These are phyloP conservation scores for Glutinoglossum americanum DNA, from an alignment of 495 filamentous ascomycete species.

Conservation along the genomic window DNA sequence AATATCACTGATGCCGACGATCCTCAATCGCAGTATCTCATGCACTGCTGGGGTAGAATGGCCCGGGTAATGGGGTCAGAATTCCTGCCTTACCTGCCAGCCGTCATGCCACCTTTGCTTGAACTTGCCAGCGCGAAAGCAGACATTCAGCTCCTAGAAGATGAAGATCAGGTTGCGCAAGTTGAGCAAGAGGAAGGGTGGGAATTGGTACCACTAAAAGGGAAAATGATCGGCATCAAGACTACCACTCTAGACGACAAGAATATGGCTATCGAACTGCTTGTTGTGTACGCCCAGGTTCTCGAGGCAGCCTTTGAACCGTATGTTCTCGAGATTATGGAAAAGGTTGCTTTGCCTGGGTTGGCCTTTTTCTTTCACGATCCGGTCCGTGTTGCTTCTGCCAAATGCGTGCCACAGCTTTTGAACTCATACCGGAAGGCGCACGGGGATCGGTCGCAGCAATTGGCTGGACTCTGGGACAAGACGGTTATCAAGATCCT, in stretches of 20 bases:
- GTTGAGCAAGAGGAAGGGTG: constrained; percentile 92
- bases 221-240: constrained; percentile 95
- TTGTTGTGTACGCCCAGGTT: constrained; percentile 90
- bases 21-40: constrained; percentile 87
- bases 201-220: constrained; percentile 91
- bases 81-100: constrained; percentile 78
- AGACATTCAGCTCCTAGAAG: constrained; percentile 89
- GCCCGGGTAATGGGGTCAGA: constrained; percentile 77
- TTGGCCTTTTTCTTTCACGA: constrained; percentile 99
- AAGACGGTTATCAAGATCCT: constrained; percentile 75
- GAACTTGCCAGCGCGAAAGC: constrained; percentile 87
- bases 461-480: constrained; percentile 62
- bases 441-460: constrained; percentile 51
- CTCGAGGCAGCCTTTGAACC: constrained; percentile 80
- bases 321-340: constrained; percentile 83
- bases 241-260: constrained; percentile 95
- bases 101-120: constrained; percentile 85
- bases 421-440: constrained; percentile 85
- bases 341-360: constrained; percentile 83
- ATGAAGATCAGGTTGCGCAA: constrained; percentile 83
- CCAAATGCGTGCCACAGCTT: constrained; percentile 84
- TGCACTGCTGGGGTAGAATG: constrained; percentile 99
- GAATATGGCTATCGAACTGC: constrained; percentile 93
- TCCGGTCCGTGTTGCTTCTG: constrained; percentile 84
- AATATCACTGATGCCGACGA: constrained; percentile 83